These are phyloP conservation scores for Sarcodon aspratus DNA, from an alignment of 768 basidiomycete species.

Conservation along the genomic window DNA sequence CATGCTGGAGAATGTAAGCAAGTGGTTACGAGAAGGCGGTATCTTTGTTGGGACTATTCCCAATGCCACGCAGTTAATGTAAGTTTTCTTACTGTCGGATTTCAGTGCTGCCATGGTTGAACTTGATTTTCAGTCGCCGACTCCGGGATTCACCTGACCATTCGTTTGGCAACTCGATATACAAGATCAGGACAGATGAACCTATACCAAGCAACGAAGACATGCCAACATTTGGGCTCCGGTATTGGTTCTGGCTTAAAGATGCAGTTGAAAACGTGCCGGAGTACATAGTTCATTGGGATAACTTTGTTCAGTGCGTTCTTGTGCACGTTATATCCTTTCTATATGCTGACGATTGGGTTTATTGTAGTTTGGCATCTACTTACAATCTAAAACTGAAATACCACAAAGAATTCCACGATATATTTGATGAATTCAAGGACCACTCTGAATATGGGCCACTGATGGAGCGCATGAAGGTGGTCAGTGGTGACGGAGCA, in stretches of 20 bases:
- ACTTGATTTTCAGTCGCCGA: background rate
- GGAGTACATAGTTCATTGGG: conserved; percentile 96
- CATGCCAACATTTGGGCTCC: conserved; percentile 71
- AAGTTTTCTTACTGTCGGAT: conserved; percentile 19
- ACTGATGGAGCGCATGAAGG: conserved; percentile 86
- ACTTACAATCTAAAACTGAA: conserved; percentile 66
- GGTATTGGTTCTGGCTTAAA: conserved; percentile 86
- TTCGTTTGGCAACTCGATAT: conserved; percentile 85
- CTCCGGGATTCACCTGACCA: conserved; percentile 58
- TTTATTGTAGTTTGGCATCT: conserved; percentile 53
- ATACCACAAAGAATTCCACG: conserved; percentile 86
- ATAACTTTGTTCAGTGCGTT: conserved; percentile 74
- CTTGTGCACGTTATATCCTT: conserved; percentile 1
- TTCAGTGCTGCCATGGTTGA: background rate
- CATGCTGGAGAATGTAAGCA: conserved; percentile 87
- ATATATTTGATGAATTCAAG: conserved; percentile 75
- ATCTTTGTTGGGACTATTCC: conserved; percentile 97
- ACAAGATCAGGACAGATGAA: conserved; percentile 72
- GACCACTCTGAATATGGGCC: conserved; percentile 70
- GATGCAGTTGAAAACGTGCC: conserved; percentile 98
- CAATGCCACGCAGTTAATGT: conserved; percentile 79
- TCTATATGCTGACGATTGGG: conserved; percentile 5
- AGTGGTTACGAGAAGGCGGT: conserved; percentile 73
- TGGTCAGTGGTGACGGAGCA: conserved; percentile 75
- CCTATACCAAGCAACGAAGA: conserved; percentile 28